Percentiles rank a stretch among this genome's conserved stretches.
phyloP scores from a whole-genome alignment of 768 basidiomycete genomes.

The Boletus edulis region DNA sequence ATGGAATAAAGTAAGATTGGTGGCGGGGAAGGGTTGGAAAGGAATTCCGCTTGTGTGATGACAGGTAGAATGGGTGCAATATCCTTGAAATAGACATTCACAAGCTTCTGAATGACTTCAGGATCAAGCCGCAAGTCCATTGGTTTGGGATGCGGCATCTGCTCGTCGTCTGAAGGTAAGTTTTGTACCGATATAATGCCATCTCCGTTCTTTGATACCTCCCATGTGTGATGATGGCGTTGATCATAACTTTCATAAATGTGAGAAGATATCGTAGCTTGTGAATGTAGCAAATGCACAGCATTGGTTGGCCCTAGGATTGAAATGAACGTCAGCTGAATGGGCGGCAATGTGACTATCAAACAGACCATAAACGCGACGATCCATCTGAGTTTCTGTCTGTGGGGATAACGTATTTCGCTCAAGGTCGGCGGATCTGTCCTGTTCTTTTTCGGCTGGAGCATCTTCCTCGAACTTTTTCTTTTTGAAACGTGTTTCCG shows the following conservation, averaged over 20 bases:
- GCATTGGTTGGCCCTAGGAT: slow-evolving; percentile 80
- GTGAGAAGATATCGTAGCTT: slow-evolving; percentile 79
- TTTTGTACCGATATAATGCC: slow-evolving; percentile 84
- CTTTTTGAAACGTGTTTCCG: slow-evolving; percentile 98
- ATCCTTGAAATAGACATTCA: slow-evolving; percentile 92
- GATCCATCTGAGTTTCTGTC: slow-evolving; percentile 51
- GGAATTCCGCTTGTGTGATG: slow-evolving; percentile 85
- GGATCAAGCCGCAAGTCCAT: slow-evolving; percentile 73
- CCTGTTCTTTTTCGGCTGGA: slow-evolving; percentile 37
- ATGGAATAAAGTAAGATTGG: slow-evolving; percentile 90
- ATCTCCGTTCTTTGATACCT: slow-evolving; percentile 79
- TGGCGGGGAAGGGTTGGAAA: slow-evolving; percentile 68
- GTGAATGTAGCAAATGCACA: slow-evolving; percentile 86
- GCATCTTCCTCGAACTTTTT: slow-evolving; percentile 79
- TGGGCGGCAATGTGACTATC: slow-evolving; percentile 6
- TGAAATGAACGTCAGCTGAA: slow-evolving; percentile 32
- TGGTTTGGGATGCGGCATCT: slow-evolving; percentile 55
- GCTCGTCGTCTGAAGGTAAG: slow-evolving; percentile 54
- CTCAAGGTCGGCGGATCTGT: slow-evolving; percentile 28
- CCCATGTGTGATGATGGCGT: slow-evolving; percentile 85
- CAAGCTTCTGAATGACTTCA: slow-evolving; percentile 73
- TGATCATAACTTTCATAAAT: slow-evolving; percentile 86
- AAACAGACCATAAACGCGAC: slow-evolving; percentile 59
- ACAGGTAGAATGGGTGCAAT: slow-evolving; percentile 87
- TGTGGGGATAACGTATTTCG: slow-evolving; percentile 43